A percentile compares a stretch with the other conserved stretches of the same genome.
These are phyloP conservation scores for Pseudisothecium myosuroides DNA, from an alignment of 225 moss, liverwort and hornwort genomes.

Conservation along the genomic window DNA sequence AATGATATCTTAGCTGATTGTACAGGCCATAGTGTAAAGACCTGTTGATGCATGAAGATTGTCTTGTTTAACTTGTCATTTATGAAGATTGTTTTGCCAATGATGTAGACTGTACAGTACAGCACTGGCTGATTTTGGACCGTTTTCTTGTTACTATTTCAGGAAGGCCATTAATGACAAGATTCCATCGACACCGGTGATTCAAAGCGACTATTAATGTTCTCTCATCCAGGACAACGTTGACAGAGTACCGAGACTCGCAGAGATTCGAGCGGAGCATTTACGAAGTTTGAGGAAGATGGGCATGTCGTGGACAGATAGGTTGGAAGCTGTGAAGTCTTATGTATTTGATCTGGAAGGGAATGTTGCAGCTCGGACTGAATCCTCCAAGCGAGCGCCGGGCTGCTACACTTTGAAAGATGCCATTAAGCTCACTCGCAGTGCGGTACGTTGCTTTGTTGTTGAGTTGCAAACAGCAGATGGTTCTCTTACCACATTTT, in stretches of 20 bases:
- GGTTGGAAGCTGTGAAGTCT: conserved; percentile 9
- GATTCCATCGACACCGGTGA: not conserved
- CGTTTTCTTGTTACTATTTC: not conserved
- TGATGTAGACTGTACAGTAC: not conserved
- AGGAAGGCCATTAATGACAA: not conserved
- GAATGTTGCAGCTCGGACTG: conserved; percentile 1
- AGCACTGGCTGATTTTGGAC: not conserved
- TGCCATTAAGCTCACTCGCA: not conserved
- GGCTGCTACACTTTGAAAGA: conserved; percentile 16
- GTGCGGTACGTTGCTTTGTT: not conserved
- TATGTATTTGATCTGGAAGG: conserved; percentile 15
- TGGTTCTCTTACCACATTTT: not conserved
- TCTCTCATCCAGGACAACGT: not conserved
- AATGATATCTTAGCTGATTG: not conserved
- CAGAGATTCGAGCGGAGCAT: not conserved
- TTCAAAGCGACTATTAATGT: not conserved
- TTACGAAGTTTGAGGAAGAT: not conserved
- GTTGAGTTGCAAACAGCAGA: not conserved
- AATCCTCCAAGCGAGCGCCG: not conserved
- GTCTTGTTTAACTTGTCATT: not conserved
- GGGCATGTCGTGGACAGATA: conserved; percentile 7
- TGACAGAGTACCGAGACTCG: not conserved
- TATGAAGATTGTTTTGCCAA: not conserved
- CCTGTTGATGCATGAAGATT: not conserved
- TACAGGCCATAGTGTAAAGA: not conserved